Base-by-base conservation (phyloP, 352 stramenopile species). In the Pythium guiyangense region DNA sequence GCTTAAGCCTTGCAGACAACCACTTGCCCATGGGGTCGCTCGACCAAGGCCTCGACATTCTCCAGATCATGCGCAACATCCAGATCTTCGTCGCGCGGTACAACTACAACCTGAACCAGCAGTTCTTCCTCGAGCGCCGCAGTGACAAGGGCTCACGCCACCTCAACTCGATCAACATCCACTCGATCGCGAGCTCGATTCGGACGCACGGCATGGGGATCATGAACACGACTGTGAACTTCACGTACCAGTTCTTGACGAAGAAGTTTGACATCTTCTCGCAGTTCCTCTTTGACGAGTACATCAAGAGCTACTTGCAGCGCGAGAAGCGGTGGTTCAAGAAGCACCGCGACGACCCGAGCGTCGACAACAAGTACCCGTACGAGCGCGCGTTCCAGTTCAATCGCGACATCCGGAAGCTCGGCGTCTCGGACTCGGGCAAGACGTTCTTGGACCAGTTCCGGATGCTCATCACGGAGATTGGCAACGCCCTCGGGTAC, bases 11-110 rank as follows among this genome's bases (percentile, higher is more conserved):
- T 12, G 71, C 81, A 15, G 94, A 98, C 60, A 96, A 96, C 54
- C 85, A 89, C 60, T 70, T 98, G 53, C 95, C 95, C 0, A 97
- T 98, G 88, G 94, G 92, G 4, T 94, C 76, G 26, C 68, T 97
- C 9, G 91, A 98, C 60, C 82, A 94, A 60, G 90, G 88, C 10
- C 63, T 98, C 34, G 92, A 98, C 67, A 90, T 98, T 47, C 67
- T 98, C 22, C 90, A 97, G 67, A 97, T 98, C 66, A 97, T 98
- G 90, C 88, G 92, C 50, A 97, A 98, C 66, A 97, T 98, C 63
- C 78, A 97, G 70, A 88, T 96, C 45, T 97, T 97, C 51, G 86
- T 95, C 14, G 76, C 76, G 20, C 69, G 79, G 15, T 97, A 94
- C 79, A 97, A 97, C 69, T 98, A 98, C 75, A 97, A 98, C 52